phyloP scores from a whole-genome alignment of 139 green algal genomes.

The Edaphochlamys debaryana region DNA sequence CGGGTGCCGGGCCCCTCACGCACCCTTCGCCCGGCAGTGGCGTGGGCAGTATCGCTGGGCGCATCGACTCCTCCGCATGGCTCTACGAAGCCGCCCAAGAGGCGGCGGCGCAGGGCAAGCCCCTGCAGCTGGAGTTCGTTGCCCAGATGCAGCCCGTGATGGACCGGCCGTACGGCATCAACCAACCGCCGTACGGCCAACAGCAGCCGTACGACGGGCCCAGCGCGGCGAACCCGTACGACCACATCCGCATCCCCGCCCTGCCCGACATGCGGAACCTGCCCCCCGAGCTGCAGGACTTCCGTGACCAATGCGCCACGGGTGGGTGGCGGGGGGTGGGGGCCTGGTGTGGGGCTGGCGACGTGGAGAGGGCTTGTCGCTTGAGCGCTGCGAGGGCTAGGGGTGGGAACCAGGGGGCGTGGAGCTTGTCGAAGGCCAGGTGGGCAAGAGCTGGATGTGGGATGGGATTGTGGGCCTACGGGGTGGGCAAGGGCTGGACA shows the following conservation, averaged over 20 bases:
- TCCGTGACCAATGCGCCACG: conserved; percentile 49
- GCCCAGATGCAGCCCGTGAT: conserved; percentile 21
- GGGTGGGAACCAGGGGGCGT: too few relatives aligned
- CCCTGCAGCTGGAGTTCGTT: conserved; percentile 14
- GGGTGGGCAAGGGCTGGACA: too few relatives aligned
- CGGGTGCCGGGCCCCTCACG: not conserved
- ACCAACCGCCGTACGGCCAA: conserved; percentile 18
- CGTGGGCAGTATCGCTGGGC: not conserved
- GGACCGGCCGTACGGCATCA: conserved; percentile 15
- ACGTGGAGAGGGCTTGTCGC: too few relatives aligned
- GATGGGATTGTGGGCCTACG: too few relatives aligned
- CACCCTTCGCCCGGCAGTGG: too few relatives aligned
- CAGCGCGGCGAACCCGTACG: conserved; percentile 28
- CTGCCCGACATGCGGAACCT: conserved; percentile 32
- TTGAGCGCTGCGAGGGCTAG: too few relatives aligned
- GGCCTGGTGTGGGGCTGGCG: not conserved
- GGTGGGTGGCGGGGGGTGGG: conserved; percentile 18
- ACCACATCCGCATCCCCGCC: conserved; percentile 25
- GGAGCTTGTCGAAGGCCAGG: too few relatives aligned
- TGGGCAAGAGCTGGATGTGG: too few relatives aligned
- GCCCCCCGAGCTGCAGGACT: conserved; percentile 45
- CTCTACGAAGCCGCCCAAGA: conserved; percentile 1
- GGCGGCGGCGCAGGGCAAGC: not conserved
- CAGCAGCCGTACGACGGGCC: not conserved
- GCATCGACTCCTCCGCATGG: not conserved